A percentile compares a stretch with the other conserved stretches of the same genome.
Evolutionary conservation across 176 grass and related monocot genomes (phyloP).

Genomic region (Lolium rigidum): DNA sequence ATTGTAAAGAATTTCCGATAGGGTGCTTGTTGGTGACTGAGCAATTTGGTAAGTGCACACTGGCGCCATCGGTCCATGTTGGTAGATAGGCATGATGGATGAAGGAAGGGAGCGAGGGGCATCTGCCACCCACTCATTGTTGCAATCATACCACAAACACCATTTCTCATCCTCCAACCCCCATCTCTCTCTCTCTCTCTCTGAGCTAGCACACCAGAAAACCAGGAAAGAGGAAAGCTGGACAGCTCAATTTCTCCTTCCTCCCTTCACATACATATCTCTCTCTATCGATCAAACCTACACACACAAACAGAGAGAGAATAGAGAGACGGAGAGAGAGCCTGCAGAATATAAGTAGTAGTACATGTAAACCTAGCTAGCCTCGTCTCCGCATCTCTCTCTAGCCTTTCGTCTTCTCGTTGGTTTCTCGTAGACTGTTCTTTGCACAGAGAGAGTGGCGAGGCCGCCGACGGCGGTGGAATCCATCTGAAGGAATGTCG

Average conservation of each 20-base stretch:
- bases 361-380: constrained; percentile 47
- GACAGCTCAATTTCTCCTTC: constrained; percentile 67
- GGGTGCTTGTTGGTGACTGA: background rate
- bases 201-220: constrained; percentile 16
- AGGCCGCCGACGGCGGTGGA: background rate
- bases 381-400: constrained; percentile 6
- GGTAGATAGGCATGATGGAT: constrained; percentile 29
- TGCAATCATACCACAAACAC: constrained; percentile 61
- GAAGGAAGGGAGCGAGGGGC: constrained; percentile 39
- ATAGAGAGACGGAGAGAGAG: background rate
- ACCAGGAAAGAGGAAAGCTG: constrained; percentile 53
- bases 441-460: background rate
- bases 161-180: constrained; percentile 51
- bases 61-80: constrained; percentile 21
- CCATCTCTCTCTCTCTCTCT: constrained; percentile 44
- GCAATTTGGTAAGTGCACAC: constrained; percentile 39
- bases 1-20: background rate
- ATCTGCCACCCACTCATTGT: constrained; percentile 88
- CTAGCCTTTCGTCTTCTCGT: constrained; percentile 30
- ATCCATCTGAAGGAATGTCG: constrained; percentile 58
- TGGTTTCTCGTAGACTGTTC: constrained; percentile 34
- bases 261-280: constrained; percentile 12
- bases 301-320: constrained; percentile 36
- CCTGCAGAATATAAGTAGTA: constrained; percentile 35
- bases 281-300: constrained; percentile 25